These are phyloP conservation scores for Ustilaginoidea virens DNA, from an alignment of 2,329 filamentous ascomycete genomes.

Conservation along the genomic window DNA sequence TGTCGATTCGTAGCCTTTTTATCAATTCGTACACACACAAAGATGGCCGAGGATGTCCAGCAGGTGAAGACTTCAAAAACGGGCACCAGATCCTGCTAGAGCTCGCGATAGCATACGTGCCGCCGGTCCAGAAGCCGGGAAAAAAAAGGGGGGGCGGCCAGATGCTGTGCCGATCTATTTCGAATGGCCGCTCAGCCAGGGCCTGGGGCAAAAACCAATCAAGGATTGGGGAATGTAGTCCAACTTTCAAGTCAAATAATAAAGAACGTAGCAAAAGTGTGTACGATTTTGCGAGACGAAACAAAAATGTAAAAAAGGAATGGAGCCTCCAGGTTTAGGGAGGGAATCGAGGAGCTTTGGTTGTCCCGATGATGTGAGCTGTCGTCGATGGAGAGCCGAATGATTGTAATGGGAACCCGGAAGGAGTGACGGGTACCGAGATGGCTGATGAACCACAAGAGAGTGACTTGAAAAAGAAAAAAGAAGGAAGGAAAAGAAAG, in stretches of 20 bases:
- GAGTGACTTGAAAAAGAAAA: conserved; percentile 35
- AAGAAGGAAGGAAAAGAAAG: conserved; percentile 20
- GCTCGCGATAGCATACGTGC: too few relatives aligned
- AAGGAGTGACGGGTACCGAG: conserved; percentile 36
- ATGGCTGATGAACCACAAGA: conserved; percentile 26
- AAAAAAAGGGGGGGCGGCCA: too few relatives aligned
- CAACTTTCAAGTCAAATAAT: conserved; percentile 2
- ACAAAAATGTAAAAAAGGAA: conserved; percentile 5
- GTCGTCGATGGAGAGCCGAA: conserved; percentile 17
- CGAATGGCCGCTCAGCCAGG: too few relatives aligned
- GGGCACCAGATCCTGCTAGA: too few relatives aligned
- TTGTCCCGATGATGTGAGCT: conserved; percentile 5
- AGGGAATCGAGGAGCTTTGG: conserved; percentile 5
- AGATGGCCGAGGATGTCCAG: too few relatives aligned
- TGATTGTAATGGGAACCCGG: conserved; percentile 30
- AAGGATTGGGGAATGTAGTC: neutral
- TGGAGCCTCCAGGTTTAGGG: conserved; percentile 7
- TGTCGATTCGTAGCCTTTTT: too few relatives aligned
- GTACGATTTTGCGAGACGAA: neutral
- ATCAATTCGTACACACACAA: too few relatives aligned
- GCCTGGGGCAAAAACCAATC: too few relatives aligned
- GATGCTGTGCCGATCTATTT: too few relatives aligned
- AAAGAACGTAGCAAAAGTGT: conserved; percentile 6
- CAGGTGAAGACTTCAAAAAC: too few relatives aligned
- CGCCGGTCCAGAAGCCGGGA: too few relatives aligned